phyloP scores from a whole-genome alignment of 1,284 basidiomycete genomes.

The Papiliotrema fonsecae region DNA sequence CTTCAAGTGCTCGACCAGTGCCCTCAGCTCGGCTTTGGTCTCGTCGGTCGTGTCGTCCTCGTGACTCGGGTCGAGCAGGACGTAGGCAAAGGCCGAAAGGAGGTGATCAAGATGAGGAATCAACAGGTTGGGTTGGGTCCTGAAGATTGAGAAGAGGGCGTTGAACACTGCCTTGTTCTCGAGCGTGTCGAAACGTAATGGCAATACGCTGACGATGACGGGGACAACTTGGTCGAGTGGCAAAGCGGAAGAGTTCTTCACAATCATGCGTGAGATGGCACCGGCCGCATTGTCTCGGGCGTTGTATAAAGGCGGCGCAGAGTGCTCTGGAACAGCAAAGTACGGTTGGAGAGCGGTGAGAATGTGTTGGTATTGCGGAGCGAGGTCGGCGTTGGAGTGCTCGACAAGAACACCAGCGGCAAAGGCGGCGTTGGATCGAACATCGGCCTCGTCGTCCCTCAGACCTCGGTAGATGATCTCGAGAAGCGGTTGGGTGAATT shows the following conservation, averaged over 20 bases:
- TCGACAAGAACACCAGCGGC: conserved; percentile 88
- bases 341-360: conserved; percentile 76
- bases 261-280: conserved; percentile 81
- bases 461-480: conserved; percentile 80
- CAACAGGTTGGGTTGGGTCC: conserved; percentile 63
- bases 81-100: conserved; percentile 74
- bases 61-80: conserved; percentile 70
- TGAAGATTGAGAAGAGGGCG: conserved; percentile 83
- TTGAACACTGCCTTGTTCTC: conserved; percentile 89
- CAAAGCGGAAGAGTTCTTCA: conserved; percentile 72
- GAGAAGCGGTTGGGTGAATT: conserved; percentile 77
- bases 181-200: conserved; percentile 79
- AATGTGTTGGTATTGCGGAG: conserved; percentile 71
- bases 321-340: conserved; percentile 61
- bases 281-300: conserved; percentile 96
- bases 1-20: conserved; percentile 68
- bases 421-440: conserved; percentile 94
- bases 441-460: conserved; percentile 79
- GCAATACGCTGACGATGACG: conserved; percentile 74
- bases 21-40: conserved; percentile 66
- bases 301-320: conserved; percentile 61
- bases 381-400: conserved; percentile 77
- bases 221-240: conserved; percentile 85
- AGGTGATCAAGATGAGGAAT: conserved; percentile 76
- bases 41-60: conserved; percentile 74